Evolutionary conservation across 2,329 filamentous ascomycete genomes (phyloP).

Genomic region (Pyricularia sp.): DNA sequence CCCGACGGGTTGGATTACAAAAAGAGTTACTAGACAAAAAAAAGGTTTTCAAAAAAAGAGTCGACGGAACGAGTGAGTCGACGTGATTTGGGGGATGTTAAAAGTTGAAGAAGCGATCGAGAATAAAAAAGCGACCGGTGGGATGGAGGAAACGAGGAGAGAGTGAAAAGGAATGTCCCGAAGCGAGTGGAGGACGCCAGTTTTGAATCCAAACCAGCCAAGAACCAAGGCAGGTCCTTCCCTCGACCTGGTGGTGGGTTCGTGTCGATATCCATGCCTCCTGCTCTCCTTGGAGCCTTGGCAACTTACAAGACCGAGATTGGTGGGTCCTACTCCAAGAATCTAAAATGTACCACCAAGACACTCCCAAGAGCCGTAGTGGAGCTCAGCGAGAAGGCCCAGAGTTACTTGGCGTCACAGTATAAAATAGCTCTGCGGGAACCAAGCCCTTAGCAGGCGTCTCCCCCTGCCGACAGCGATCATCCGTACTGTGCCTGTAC

Average conservation of each 20-base stretch:
- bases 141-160: conserved; percentile 6
- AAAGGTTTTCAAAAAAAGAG: neutral
- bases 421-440: neutral
- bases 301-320: neutral
- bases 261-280: neutral
- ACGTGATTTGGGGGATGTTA: neutral
- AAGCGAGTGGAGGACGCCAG: conserved; percentile 8
- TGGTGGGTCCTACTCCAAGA: neutral
- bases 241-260: neutral
- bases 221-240: neutral
- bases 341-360: neutral
- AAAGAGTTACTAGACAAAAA: neutral
- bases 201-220: conserved; percentile 6
- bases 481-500: neutral
- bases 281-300: neutral
- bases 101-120: neutral
- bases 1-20: conserved; percentile 3
- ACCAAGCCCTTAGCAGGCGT: neutral
- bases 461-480: neutral
- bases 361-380: neutral
- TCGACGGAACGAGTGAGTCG: conserved; percentile 6
- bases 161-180: neutral
- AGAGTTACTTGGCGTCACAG: neutral
- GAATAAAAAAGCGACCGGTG: conserved; percentile 2
- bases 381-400: neutral